Percentiles rank a stretch among this genome's conserved stretches.
These are phyloP conservation scores for Aspergillus hancockii DNA, from an alignment of 495 filamentous ascomycete genomes.

Conservation along the genomic window DNA sequence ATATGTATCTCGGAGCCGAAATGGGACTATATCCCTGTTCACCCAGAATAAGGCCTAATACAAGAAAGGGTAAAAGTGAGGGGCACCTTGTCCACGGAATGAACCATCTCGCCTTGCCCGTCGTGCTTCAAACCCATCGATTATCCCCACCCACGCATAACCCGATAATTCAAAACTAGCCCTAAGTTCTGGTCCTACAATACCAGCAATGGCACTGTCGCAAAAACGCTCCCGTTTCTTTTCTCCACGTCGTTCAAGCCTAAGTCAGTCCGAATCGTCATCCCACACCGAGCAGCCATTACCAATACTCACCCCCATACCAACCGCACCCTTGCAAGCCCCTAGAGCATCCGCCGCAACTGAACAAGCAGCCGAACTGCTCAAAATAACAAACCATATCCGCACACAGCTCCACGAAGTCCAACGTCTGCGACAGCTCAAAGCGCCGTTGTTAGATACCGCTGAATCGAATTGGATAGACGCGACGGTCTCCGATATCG, in stretches of 20 bases:
- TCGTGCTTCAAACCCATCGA: not conserved
- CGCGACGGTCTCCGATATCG: constrained; percentile 23
- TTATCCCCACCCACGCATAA: not conserved
- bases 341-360: not conserved
- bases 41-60: not conserved
- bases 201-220: not conserved
- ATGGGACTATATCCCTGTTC: not conserved
- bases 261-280: not conserved
- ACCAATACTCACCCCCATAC: no score
- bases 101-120: not conserved
- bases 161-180: not conserved
- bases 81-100: not conserved
- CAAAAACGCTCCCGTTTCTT: not conserved
- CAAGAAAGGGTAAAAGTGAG: constrained; percentile 6
- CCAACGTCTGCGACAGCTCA: constrained; percentile 21
- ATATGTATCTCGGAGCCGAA: no score
- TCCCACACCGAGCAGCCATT: not conserved
- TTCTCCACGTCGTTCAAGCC: not conserved
- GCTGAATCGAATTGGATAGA: constrained; percentile 27
- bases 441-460: constrained; percentile 16
- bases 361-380: constrained; percentile 29
- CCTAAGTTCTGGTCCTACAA: no score
- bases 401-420: constrained; percentile 25
- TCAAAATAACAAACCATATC: constrained; percentile 24
- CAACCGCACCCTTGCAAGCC: not conserved